Conservation (phyloP, 2,329 filamentous ascomycete species). For the Sporothrix variecibatus region DNA sequence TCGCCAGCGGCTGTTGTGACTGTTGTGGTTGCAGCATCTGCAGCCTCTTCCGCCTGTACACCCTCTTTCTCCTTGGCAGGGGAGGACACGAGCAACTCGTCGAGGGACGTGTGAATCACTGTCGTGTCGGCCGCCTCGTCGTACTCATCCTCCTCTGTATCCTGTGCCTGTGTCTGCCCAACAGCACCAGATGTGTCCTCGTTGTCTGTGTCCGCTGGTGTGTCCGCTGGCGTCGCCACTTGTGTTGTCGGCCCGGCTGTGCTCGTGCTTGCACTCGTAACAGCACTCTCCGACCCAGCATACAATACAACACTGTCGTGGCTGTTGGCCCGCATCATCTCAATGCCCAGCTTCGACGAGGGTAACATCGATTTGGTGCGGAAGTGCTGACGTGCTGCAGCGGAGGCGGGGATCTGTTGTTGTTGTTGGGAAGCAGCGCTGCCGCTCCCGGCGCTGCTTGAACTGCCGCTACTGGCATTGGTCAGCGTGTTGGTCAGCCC, state of each 20-base stretch:
- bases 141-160: constrained; percentile 21
- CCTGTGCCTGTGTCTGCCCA: neutral
- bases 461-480: constrained; percentile 39
- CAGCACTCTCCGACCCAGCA: constrained; percentile 44
- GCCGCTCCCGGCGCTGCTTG: constrained; percentile 42
- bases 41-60: neutral
- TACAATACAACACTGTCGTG: constrained; percentile 71
- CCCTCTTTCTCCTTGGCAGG: neutral
- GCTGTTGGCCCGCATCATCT: constrained; percentile 98
- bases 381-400: constrained; percentile 43
- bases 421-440: constrained; percentile 29
- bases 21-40: no score
- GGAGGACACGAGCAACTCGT: constrained; percentile 20
- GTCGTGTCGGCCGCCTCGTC: constrained; percentile 34
- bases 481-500: constrained; percentile 29
- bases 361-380: constrained; percentile 62
- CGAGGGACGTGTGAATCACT: constrained; percentile 35
- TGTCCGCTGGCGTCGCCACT: constrained; percentile 51
- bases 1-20: neutral
- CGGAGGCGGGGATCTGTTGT: constrained; percentile 31
- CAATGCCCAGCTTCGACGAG: constrained; percentile 86
- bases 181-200: neutral
- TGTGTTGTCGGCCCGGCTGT: constrained; percentile 52
- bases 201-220: constrained; percentile 27
- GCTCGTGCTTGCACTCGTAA: constrained; percentile 41